Percentiles rank a stretch among this genome's conserved stretches.
phyloP scores from a whole-genome alignment of 1,139 yeast genomes.

The Yamadazyma dushanensis region DNA sequence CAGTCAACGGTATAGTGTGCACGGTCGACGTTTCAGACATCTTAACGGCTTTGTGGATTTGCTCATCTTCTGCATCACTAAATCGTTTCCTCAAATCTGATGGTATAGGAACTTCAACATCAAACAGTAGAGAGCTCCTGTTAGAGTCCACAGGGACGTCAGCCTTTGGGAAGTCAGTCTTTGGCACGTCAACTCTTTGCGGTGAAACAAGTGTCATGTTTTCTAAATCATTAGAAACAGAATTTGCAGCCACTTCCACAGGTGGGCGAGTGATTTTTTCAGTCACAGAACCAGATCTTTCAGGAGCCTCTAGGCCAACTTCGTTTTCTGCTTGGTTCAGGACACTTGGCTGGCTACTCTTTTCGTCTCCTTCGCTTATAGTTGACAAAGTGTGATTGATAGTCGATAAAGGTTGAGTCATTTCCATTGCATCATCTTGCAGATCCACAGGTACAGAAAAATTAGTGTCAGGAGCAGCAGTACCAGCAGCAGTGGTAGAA shows the following conservation, averaged over 20 bases:
- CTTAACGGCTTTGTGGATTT: slow-evolving; percentile 6
- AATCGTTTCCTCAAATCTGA: slow-evolving; percentile 13
- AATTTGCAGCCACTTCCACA: slow-evolving; percentile 1
- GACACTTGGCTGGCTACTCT: slow-evolving; percentile 12
- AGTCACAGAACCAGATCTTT: no score
- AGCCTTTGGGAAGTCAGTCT: no score
- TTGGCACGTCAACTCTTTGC: no score
- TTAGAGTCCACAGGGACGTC: not conserved
- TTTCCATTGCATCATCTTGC: slow-evolving; percentile 11
- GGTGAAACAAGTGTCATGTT: not conserved
- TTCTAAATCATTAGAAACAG: not conserved
- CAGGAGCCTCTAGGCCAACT: no score
- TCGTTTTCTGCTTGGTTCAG: not conserved
- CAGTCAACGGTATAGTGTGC: slow-evolving; percentile 33
- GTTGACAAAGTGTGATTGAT: slow-evolving; percentile 6
- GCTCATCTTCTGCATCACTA: slow-evolving; percentile 12
- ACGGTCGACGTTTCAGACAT: slow-evolving; percentile 25
- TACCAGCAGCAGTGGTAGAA: not conserved
- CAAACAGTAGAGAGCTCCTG: slow-evolving; percentile 1
- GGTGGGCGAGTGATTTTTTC: not conserved
- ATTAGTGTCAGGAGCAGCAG: not conserved
- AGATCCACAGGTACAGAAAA: no score
- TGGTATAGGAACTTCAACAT: slow-evolving; percentile 18
- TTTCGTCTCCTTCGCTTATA: slow-evolving; percentile 6
- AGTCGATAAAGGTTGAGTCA: slow-evolving; percentile 9